Base-by-base conservation (phyloP, 1,284 basidiomycete species). In the Boletus subluridellus region DNA sequence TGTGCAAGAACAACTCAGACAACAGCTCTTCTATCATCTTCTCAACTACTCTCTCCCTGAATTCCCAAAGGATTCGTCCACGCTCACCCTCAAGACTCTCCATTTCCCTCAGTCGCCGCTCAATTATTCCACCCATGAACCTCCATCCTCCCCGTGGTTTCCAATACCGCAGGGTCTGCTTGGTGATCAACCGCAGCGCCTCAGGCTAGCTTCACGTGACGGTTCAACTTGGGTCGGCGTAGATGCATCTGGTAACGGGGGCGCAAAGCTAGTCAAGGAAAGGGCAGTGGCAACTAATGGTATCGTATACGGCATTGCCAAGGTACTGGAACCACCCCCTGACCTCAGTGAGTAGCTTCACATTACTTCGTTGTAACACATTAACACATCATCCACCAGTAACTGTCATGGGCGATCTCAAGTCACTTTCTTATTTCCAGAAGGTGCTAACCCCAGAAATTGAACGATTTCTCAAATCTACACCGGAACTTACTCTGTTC, bases 21-120 rank as follows among this genome's bases (percentile, higher is more conserved):
- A 98, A 70, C 90, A 94, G 66, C 81, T 99, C 49, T 89, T 98
- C 66, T 99, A 99, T 71, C 97, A 99, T 73, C 75, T 98, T 46
- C 79, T 99, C 63, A 98, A 99, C 75, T 89, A 88, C 72, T 86
- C 92, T 1, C 73, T 97, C 15, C 69, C 79, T 17, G 68, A 68
- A 30, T 67, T 83, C 39, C 83, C 85, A 10, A 70, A 77, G 9
- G 72, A 78, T 35, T 59, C 68, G 6, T 63, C 76, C 48, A 73
- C 77, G 5, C 71, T 75, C 37, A 76, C 80, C 14, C 78, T 84
- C 73, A 68, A 78, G 64, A 94, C 92, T 0, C 77, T 93, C 4
- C 86, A 89, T 63, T 95, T 80, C 74, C 91, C 92, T 37, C 79
- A 79, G 54, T 76, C 77, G 58, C 77, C 80, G 39, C 62, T 77